These are phyloP conservation scores for Tetrahymena thermophila DNA, from an alignment of 73 alveolate genomes.

Conservation along the genomic window DNA sequence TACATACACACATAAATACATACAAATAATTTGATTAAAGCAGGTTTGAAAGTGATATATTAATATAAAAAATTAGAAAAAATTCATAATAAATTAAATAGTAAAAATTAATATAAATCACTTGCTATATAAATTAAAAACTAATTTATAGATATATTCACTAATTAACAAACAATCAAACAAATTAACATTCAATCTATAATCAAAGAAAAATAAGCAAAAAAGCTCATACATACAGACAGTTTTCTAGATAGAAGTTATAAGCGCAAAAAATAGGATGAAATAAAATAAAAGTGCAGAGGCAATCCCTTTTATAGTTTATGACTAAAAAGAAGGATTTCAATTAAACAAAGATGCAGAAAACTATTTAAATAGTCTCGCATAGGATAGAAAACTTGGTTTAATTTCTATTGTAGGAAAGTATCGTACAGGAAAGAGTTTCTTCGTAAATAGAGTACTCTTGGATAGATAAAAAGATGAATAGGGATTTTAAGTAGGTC, in stretches of 20 bases:
- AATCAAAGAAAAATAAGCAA: not conserved
- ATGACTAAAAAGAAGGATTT: not conserved
- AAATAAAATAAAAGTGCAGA: not conserved
- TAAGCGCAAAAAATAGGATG: not conserved
- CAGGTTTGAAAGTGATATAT: not conserved
- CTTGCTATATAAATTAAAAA: not conserved
- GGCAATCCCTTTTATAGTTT: not conserved
- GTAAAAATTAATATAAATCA: not conserved
- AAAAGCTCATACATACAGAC: not conserved
- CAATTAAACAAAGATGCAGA: not conserved
- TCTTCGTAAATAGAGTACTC: conserved; percentile 65
- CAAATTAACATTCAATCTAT: not conserved
- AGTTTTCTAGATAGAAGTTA: not conserved
- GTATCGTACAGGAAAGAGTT: conserved; percentile 91
- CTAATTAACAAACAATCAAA: not conserved
- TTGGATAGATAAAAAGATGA: conserved; percentile 44
- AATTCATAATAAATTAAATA: not conserved
- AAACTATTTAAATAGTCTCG: not conserved
- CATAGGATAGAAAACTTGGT: conserved; percentile 52
- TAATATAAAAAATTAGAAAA: not conserved
- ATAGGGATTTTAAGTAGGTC: conserved; percentile 46
- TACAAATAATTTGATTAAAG: not conserved
- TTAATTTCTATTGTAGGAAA: conserved; percentile 88
- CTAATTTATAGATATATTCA: not conserved
- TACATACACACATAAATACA: too few relatives aligned